Conservation (phyloP, 2,329 filamentous ascomycete genomes). For the Ceratocystis huliohia region DNA sequence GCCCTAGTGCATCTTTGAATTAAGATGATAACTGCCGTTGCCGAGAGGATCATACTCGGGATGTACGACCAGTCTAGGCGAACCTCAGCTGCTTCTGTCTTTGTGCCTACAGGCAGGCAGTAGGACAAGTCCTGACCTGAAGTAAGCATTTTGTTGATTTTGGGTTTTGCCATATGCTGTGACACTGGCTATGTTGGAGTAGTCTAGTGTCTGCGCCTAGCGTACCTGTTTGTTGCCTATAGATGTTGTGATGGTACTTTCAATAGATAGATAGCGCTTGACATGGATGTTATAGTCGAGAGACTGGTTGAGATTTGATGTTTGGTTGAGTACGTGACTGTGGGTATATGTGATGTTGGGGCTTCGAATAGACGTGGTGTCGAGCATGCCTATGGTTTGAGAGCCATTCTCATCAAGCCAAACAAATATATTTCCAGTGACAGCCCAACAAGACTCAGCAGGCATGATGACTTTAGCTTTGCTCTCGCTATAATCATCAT, state of each 20-base stretch:
- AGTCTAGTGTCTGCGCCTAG: slow-evolving; percentile 48
- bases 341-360: slow-evolving; percentile 25
- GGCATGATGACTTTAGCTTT: slow-evolving; percentile 32
- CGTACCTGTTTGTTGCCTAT: slow-evolving; percentile 25
- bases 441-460: slow-evolving; percentile 47
- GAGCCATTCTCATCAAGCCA: slow-evolving; percentile 47
- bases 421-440: slow-evolving; percentile 70
- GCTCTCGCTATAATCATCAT: slow-evolving; percentile 43
- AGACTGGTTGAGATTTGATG: slow-evolving; percentile 43
- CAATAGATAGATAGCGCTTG: slow-evolving; percentile 41
- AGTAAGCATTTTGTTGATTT: slow-evolving; percentile 29
- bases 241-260: slow-evolving; percentile 31
- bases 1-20: slow-evolving; percentile 32
- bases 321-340: slow-evolving; percentile 28
- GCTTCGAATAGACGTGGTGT: slow-evolving; percentile 19
- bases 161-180: slow-evolving; percentile 32
- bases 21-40: slow-evolving; percentile 23
- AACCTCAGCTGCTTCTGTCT: neutral
- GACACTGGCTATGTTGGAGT: slow-evolving; percentile 41
- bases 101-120: slow-evolving; percentile 20
- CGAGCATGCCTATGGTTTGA: slow-evolving; percentile 38
- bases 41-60: slow-evolving; percentile 14
- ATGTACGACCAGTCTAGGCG: slow-evolving; percentile 26
- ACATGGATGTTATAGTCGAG: slow-evolving; percentile 47
- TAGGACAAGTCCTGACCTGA: slow-evolving; percentile 34